These are phyloP conservation scores for Trametes sp. DNA, from an alignment of 1,284 basidiomycete species.

Conservation along the genomic window DNA sequence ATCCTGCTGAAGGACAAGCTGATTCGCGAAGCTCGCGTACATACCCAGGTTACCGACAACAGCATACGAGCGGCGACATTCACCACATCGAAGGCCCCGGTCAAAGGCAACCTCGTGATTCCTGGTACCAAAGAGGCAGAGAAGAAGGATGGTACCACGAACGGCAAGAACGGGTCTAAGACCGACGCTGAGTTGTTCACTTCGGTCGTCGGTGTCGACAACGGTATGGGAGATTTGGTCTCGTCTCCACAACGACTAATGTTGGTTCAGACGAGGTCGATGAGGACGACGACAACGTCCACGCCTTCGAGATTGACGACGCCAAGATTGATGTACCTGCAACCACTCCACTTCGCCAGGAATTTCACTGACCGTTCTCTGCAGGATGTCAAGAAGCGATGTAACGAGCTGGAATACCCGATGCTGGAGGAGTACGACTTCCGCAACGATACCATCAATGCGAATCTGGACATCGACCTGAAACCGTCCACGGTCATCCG, in stretches of 20 bases:
- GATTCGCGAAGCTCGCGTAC: slow-evolving; percentile 84
- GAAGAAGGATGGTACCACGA: slow-evolving; percentile 63
- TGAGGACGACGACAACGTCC: slow-evolving; percentile 94
- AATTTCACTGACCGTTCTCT: slow-evolving; percentile 3
- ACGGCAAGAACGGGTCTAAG: slow-evolving; percentile 45
- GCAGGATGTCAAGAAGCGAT: slow-evolving; percentile 91
- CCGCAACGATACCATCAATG: slow-evolving; percentile 92
- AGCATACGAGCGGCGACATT: slow-evolving; percentile 82
- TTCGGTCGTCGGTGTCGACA: slow-evolving; percentile 91
- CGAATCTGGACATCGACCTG: slow-evolving; percentile 95
- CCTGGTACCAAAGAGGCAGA: slow-evolving; percentile 83
- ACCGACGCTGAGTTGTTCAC: slow-evolving; percentile 85
- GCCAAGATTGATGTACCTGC: slow-evolving; percentile 84
- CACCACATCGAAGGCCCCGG: slow-evolving; percentile 84
- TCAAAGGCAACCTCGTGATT: slow-evolving; percentile 82
- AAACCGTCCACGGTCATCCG: slow-evolving; percentile 96
- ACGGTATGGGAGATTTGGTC: slow-evolving; percentile 58
- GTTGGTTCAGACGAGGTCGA: slow-evolving; percentile 84
- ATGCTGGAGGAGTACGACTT: slow-evolving; percentile 99
- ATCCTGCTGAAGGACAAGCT: slow-evolving; percentile 84
- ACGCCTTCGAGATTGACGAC: slow-evolving; percentile 94
- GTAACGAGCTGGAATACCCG: slow-evolving; percentile 94
- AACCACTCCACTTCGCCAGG: background rate
- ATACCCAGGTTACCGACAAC: slow-evolving; percentile 66
- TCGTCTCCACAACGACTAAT: slow-evolving; percentile 5